Evolutionary conservation across 2,329 filamentous ascomycete genomes (phyloP).

Genomic region (Fusarium brachygibbosum): DNA sequence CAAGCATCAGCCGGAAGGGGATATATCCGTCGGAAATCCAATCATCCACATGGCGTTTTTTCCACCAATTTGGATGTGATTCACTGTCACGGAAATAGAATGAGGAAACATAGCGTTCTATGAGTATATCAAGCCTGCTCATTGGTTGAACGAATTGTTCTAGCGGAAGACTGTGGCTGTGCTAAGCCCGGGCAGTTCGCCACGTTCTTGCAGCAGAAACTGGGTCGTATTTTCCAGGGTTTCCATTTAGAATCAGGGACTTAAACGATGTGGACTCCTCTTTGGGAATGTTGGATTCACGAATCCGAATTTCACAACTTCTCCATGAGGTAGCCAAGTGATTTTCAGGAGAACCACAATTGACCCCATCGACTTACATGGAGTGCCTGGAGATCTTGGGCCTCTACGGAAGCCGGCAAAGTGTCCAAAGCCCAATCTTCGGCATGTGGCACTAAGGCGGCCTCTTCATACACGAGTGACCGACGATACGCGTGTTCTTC

Average conservation of each 20-base stretch:
- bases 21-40: conserved; percentile 23
- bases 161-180: conserved; percentile 43
- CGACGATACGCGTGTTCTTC: conserved; percentile 20
- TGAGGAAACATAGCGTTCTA: conserved; percentile 12
- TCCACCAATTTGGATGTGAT: conserved; percentile 25
- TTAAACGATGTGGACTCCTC: conserved; percentile 23
- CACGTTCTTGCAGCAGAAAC: conserved; percentile 39
- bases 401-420: conserved; percentile 16
- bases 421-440: conserved; percentile 11
- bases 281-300: conserved; percentile 17
- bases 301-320: conserved; percentile 12
- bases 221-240: conserved; percentile 33
- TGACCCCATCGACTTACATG: conserved; percentile 20
- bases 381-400: conserved; percentile 19
- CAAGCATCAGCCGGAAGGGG: conserved; percentile 16
- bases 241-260: conserved; percentile 16
- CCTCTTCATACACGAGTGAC: conserved; percentile 6
- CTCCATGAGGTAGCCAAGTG: conserved; percentile 38
- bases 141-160: conserved; percentile 18
- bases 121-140: not conserved
- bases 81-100: conserved; percentile 33
- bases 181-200: conserved; percentile 46
- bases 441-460: conserved; percentile 27
- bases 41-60: conserved; percentile 18
- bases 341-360: conserved; percentile 26